Conservation (phyloP, 805 yeast species). For the Dipodascus geniculatus region DNA sequence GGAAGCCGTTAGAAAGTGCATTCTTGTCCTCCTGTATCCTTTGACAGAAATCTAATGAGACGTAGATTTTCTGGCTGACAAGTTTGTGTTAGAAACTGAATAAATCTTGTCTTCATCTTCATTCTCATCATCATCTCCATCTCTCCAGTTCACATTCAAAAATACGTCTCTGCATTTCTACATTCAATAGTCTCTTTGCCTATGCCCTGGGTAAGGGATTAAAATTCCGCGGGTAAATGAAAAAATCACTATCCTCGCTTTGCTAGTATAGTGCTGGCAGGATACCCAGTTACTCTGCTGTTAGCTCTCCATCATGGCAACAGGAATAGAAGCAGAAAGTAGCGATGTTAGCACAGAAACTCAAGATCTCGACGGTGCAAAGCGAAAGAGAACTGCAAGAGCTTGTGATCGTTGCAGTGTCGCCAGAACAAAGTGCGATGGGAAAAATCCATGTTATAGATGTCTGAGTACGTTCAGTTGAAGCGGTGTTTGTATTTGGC, state of each 20-base stretch:
- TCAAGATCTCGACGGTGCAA: not conserved
- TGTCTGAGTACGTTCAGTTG: constrained; percentile 5
- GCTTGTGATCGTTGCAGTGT: constrained; percentile 40
- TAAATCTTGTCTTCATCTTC: too few species aligned
- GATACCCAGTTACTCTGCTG: not conserved
- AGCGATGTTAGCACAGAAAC: not conserved
- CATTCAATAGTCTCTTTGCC: too few species aligned
- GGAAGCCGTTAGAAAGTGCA: too few species aligned
- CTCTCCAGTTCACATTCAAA: not conserved
- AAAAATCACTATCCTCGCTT: not conserved
- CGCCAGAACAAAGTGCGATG: constrained; percentile 38
- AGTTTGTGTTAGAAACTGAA: too few species aligned
- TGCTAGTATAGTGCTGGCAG: too few species aligned
- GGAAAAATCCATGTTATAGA: constrained; percentile 31
- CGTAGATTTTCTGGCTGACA: too few species aligned
- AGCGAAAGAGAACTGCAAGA: constrained; percentile 17
- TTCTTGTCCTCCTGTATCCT: too few species aligned
- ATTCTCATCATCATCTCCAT: not conserved
- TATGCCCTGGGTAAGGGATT: not conserved
- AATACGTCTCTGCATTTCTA: too few species aligned
- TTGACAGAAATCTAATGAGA: too few species aligned
- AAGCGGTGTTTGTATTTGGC: constrained; percentile 28
- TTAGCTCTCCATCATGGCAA: not conserved
- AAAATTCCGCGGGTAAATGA: constrained; percentile 1
- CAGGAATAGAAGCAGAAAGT: not conserved